Evolutionary conservation across 805 yeast genomes (phyloP), one percentile per base, ranked within the genome.

Genomic region (Saturnispora saitoi): DNA sequence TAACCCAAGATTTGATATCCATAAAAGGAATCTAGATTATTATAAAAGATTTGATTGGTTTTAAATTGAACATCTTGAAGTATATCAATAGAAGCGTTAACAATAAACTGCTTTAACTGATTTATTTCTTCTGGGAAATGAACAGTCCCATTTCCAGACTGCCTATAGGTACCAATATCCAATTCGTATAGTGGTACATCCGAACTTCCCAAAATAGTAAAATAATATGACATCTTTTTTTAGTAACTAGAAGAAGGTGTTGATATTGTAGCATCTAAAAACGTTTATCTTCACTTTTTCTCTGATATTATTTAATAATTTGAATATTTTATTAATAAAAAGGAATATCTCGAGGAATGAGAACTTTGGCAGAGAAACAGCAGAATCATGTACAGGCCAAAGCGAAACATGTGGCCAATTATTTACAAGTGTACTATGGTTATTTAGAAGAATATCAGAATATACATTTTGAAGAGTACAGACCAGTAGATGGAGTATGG

Each of bases 41-140:
- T 90, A 53, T 89, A 68, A 59, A 85, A 83, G 53, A 84, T 71
- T 40, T 75, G 71, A 53, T 72, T 78, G 9, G 77, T 71, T 43
- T 78, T 76, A 91, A 95, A 89, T 61, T 89, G 97, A 2, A 80
- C 66, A 57, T 90, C 96, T 54, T 93, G 96, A 0, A 93, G 80
- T n/a, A 93, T 73, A 63, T 93, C 99, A 32, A 93, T 66, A 2
- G 98, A 80, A 1, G 96, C 78, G 60, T 93, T 95, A 32, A 90
- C 76, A 28, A 93, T 81, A 59, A 89, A 91, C 20, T 96, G 97
- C 55, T 84, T 81, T 32, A 91, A 67, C 59, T 91, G 96, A 56
- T 76, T 75, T 63, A 87, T 76, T 44, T 81, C 86, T 8, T 77
- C 70, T 1, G 90, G 74, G 56, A 89, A 83, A 59, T 71, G 71